A percentile compares a stretch with the other conserved stretches of the same genome.
These are phyloP conservation scores for Penicillium roqueforti DNA, from an alignment of 495 filamentous ascomycete species.

Conservation along the genomic window DNA sequence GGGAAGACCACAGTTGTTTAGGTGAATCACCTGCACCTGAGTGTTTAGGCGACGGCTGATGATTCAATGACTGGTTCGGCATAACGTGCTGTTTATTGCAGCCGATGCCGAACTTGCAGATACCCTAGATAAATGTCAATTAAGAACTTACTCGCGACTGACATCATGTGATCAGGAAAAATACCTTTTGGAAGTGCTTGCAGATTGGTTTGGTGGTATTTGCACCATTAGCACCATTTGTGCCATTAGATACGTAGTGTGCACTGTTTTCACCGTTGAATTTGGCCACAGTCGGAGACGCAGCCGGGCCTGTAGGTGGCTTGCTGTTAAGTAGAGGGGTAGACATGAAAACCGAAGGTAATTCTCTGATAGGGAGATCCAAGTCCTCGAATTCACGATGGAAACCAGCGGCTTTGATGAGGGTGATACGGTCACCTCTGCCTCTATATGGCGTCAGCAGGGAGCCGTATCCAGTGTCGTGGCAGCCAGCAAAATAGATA, in stretches of 20 bases:
- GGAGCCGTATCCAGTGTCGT: slow-evolving; percentile 56
- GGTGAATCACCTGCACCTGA: neutral
- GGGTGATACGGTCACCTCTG: slow-evolving; percentile 46
- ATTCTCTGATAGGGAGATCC: slow-evolving; percentile 39
- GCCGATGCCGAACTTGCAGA: slow-evolving; percentile 36
- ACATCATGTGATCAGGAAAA: neutral
- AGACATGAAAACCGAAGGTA: slow-evolving; percentile 44
- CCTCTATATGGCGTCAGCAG: slow-evolving; percentile 50
- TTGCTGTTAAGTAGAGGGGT: slow-evolving; percentile 24
- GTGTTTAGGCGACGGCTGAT: slow-evolving; percentile 20
- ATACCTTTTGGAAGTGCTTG: slow-evolving; percentile 41
- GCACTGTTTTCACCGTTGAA: slow-evolving; percentile 10
- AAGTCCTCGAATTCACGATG: slow-evolving; percentile 34
- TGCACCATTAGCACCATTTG: neutral
- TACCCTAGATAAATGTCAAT: slow-evolving; percentile 25
- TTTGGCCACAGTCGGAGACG: slow-evolving; percentile 7
- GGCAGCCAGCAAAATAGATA: slow-evolving; percentile 61
- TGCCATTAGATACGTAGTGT: neutral
- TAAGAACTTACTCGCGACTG: neutral
- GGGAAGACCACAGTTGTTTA: slow-evolving; percentile 17
- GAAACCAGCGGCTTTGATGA: slow-evolving; percentile 44
- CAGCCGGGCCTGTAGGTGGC: slow-evolving; percentile 8
- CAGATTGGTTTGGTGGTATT: slow-evolving; percentile 27
- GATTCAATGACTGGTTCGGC: slow-evolving; percentile 19
- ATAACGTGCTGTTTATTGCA: slow-evolving; percentile 39